These are phyloP conservation scores for Penicillium sp. DNA, from an alignment of 2,329 filamentous ascomycete genomes.

Conservation along the genomic window DNA sequence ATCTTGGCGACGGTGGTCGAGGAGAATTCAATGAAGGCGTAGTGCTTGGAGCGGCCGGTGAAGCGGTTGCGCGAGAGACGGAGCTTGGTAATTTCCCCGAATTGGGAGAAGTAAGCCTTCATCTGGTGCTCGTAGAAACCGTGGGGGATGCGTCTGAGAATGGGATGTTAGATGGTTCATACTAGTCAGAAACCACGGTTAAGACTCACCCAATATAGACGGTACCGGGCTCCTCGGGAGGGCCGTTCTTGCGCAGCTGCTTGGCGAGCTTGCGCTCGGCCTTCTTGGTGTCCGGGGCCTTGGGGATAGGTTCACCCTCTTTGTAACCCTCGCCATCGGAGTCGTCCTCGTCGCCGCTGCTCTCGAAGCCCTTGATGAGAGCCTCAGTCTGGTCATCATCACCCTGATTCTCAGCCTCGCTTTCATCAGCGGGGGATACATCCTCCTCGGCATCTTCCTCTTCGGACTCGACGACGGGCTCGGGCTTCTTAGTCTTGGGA, in stretches of 20 bases:
- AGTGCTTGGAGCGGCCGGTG: conserved; percentile 86
- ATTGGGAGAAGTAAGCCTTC: conserved; percentile 86
- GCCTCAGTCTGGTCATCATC: conserved; percentile 47
- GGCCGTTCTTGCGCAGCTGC: conserved; percentile 41
- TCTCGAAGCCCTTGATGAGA: conserved; percentile 49
- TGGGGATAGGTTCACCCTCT: conserved; percentile 36
- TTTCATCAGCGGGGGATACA: conserved; percentile 13
- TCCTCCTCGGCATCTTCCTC: conserved; percentile 24
- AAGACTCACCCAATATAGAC: conserved; percentile 65
- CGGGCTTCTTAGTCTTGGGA: conserved; percentile 36
- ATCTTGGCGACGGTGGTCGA: conserved; percentile 74
- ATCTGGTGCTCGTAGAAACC: conserved; percentile 98
- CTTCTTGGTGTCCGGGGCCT: conserved; percentile 40
- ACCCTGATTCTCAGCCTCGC: conserved; percentile 28
- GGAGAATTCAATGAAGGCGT: conserved; percentile 83
- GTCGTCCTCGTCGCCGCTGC: conserved; percentile 46
- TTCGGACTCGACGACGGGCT: conserved; percentile 25
- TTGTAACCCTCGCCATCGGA: conserved; percentile 42
- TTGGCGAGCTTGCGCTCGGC: conserved; percentile 45
- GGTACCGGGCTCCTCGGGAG: conserved; percentile 55
- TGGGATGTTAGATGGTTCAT: conserved; percentile 12
- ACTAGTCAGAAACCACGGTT: neutral
- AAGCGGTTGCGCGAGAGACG: conserved; percentile 84
- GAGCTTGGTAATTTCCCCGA: conserved; percentile 69
- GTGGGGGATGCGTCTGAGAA: conserved; percentile 64